Base-by-base conservation (phyloP, 176 grass and related monocot species). In the Triticum dicoccoides region DNA sequence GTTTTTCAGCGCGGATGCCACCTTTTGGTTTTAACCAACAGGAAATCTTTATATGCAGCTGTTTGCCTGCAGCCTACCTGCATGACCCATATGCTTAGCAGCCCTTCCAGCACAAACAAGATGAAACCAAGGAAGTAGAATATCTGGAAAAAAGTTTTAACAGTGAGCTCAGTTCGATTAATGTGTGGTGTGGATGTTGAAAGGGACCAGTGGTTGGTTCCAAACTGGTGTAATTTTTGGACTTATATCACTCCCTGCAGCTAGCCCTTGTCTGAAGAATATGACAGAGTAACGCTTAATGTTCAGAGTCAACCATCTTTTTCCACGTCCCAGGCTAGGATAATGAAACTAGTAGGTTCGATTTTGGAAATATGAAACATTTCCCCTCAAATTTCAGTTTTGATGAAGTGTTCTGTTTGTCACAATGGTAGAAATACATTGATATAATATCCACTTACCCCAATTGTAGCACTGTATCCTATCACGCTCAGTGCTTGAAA, bases 31-130 rank as follows among this genome's bases (percentile, higher is more conserved):
- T 21, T 20, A 25, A 5, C 3, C 72, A 66, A 2, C 2, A 38
- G 35, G 38, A 34, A 63, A 35, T 15, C 37, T 80, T 30, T 9
- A 9, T 44, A 54, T 58, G 42, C 15, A 37, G 65, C 25, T 61
- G 18, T 29, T 23, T 54, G 51, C 51, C 15, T 56, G 51, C 51
- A 17, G 23, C 47, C 20, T 65, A 90, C 90, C 90, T 95, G 93
- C 8, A 90, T 86, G 42, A 95, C 90, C 88, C 90, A 95, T 73
- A 92, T 72, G 90, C 90, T 92, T 76, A 95, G 80, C 44, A 95
- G 65, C 8, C 80, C 39, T 82, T 95, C 90, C 35, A 92, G 6
- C 44, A 42, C 83, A 75, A 95, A 95, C 70, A 95, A 11, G 0
- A 76, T 59, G 15, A 92, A 92, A 21, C 93, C 93, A n/a, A 95